phyloP scores from a whole-genome alignment of 2,329 filamentous ascomycete species.

The Cucurbitaria berberidis region DNA sequence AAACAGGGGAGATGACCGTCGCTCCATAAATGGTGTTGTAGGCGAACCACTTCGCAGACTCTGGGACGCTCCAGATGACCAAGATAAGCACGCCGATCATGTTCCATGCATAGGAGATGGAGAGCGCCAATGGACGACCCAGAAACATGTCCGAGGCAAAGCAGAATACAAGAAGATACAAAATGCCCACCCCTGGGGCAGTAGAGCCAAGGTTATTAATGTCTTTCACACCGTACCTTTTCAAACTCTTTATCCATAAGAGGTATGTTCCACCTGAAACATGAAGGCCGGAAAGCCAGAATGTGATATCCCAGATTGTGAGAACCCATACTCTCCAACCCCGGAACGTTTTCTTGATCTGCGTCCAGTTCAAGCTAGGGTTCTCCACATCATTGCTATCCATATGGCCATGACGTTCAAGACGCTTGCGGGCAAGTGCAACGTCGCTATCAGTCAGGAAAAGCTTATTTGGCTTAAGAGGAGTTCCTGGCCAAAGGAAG shows the following conservation, averaged over 20 bases:
- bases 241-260: neutral
- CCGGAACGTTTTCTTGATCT: neutral
- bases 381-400: no score
- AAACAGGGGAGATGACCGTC: neutral
- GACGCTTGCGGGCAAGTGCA: slow-evolving; percentile 29
- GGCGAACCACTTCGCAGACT: neutral
- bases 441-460: slow-evolving; percentile 56
- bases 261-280: neutral
- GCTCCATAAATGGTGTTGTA: neutral
- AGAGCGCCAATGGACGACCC: neutral
- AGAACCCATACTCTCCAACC: neutral
- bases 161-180: neutral
- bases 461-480: slow-evolving; percentile 53
- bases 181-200: neutral
- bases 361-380: no score
- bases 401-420: neutral
- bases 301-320: neutral
- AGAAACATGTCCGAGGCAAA: neutral
- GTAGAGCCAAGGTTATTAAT: neutral
- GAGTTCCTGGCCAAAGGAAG: slow-evolving; percentile 58
- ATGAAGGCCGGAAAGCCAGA: neutral
- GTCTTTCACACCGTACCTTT: neutral
- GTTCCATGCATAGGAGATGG: neutral
- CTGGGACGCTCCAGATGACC: neutral
- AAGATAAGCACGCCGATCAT: neutral